Evolutionary conservation across 1,284 basidiomycete genomes (phyloP), one percentile per base, ranked within the genome.

Genomic region (Cryptococcus wingfieldii): DNA sequence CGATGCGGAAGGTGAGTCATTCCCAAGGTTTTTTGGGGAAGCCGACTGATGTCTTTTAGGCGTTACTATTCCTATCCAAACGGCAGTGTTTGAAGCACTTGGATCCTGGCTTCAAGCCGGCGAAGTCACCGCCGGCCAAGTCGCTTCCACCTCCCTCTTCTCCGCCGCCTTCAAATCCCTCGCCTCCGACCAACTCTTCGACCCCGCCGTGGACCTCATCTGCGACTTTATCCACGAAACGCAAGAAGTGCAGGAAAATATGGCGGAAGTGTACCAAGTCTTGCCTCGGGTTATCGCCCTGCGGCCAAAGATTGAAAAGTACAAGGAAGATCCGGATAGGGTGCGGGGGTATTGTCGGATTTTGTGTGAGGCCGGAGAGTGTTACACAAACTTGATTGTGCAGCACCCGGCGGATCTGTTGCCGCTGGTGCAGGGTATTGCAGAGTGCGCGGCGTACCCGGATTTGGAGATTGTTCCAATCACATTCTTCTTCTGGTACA

Each of bases 401-500:
- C 86, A 88, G 63, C 94, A 98, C 73, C 86, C 88, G 3, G 86
- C 89, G 59, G 87, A 89, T 1, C 92, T 98, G 75, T 87, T 90
- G 72, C 93, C 95, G 0, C 85, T 99, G 60, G 91, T 98, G 43
- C 88, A 97, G 68, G 91, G 92, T 10, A 93, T 98, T 66, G 87
- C 88, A n/a, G 84, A 89, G 66, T 98, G 94, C 72, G 89, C 96
- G 14, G 88, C 90, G 0, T 96, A 92, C 77, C 83, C 85, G 37
- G 93, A 98, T 71, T 84, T 98, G 55, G 96, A 98, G 73, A 89
- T 98, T 69, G 95, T 97, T 38, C 90, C 89, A 14, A 96, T 98
- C 77, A 98, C 96, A 8, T 97, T 98, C 81, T 86, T 89, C 45
- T 98, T 98, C 81, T 99, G 96, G 96, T 94, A 92, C 83, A 86